phyloP scores from a whole-genome alignment of 495 filamentous ascomycete species.

The Cercophora newfieldiana region DNA sequence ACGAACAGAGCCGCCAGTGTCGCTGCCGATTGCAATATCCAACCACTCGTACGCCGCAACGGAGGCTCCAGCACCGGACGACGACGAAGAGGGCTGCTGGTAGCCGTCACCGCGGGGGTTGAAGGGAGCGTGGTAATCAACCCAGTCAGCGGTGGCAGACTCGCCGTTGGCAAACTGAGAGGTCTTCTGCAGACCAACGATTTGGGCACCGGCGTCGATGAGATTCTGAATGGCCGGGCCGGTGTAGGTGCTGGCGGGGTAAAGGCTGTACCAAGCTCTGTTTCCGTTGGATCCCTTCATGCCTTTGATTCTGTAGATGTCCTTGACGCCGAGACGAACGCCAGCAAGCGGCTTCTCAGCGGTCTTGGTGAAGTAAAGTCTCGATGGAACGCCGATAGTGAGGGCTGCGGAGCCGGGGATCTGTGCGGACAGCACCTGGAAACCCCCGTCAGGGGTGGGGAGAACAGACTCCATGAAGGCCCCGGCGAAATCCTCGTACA shows the following conservation, averaged over 20 bases:
- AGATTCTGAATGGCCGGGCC: conserved; percentile 54
- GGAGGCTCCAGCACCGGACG: conserved; percentile 49
- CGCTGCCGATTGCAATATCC: conserved; percentile 52
- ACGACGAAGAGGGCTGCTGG: conserved; percentile 48
- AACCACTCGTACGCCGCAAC: conserved; percentile 57
- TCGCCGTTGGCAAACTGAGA: conserved; percentile 62
- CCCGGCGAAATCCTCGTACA: conserved; percentile 45
- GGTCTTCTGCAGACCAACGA: conserved; percentile 62
- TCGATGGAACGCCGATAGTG: conserved; percentile 50
- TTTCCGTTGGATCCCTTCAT: conserved; percentile 56
- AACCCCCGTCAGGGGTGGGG: conserved; percentile 39
- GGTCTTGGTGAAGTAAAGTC: conserved; percentile 52
- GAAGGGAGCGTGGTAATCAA: conserved; percentile 53
- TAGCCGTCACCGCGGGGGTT: conserved; percentile 62
- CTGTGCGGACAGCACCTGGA: conserved; percentile 39
- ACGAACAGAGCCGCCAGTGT: conserved; percentile 45
- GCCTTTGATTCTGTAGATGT: conserved; percentile 59
- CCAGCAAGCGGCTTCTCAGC: conserved; percentile 47
- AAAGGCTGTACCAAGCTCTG: conserved; percentile 56
- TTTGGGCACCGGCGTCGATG: conserved; percentile 58
- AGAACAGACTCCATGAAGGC: conserved; percentile 41
- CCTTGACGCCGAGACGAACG: conserved; percentile 61
- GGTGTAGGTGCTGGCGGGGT: conserved; percentile 46
- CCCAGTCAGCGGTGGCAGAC: conserved; percentile 54
- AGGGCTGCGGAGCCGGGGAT: conserved; percentile 30